Conservation (phyloP, 2,329 filamentous ascomycete genomes). For the Mariannaea elegans region DNA sequence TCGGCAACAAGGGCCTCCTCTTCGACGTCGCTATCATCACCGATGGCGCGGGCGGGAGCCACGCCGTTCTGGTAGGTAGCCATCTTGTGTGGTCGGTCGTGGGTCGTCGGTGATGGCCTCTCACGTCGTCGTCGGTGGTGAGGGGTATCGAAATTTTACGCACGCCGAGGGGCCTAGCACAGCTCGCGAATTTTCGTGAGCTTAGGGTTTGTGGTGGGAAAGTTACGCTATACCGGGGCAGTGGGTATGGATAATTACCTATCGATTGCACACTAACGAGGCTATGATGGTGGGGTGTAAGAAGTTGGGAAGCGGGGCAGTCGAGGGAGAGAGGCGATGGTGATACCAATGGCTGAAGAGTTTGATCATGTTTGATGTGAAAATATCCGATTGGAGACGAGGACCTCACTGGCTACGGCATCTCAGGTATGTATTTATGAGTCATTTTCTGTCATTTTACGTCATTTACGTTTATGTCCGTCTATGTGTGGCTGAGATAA, state of each 20-base stretch:
- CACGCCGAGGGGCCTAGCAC: slow-evolving; percentile 41
- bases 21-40: slow-evolving; percentile 92
- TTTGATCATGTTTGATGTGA: slow-evolving; percentile 11
- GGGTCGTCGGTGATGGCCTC: slow-evolving; percentile 40
- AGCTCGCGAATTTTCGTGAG: slow-evolving; percentile 48
- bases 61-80: slow-evolving; percentile 69
- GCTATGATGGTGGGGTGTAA: slow-evolving; percentile 28
- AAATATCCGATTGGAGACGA: background rate
- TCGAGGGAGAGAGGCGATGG: slow-evolving; percentile 17
- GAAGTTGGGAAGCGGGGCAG: slow-evolving; percentile 41
- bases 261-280: slow-evolving; percentile 40
- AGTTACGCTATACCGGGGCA: slow-evolving; percentile 37
- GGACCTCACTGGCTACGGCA: background rate
- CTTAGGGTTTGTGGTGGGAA: slow-evolving; percentile 52
- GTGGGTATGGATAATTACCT: slow-evolving; percentile 38
- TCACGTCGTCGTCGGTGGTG: slow-evolving; percentile 42
- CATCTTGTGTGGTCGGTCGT: slow-evolving; percentile 55
- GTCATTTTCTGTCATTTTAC: slow-evolving; percentile 39
- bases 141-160: slow-evolving; percentile 49
- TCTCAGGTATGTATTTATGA: slow-evolving; percentile 31
- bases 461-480: slow-evolving; percentile 21
- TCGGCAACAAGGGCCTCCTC: slow-evolving; percentile 96
- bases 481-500: slow-evolving; percentile 17
- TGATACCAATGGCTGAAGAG: slow-evolving; percentile 12
- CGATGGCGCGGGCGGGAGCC: slow-evolving; percentile 67